Conservation (phyloP, 2,329 filamentous ascomycete species). For the Talaromyces verruculosus region DNA sequence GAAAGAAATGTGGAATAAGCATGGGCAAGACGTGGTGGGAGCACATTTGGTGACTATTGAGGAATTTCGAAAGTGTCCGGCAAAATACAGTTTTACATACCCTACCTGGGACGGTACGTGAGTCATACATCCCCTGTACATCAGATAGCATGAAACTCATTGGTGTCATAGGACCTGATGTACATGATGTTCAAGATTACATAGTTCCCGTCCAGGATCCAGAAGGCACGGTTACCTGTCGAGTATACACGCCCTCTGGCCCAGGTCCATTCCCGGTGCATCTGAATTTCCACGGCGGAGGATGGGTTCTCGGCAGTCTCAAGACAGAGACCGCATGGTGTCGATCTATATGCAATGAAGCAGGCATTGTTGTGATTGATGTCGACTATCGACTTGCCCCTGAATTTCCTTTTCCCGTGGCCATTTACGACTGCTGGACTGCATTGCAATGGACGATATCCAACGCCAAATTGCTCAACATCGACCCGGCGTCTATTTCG, state of each 20-base stretch:
- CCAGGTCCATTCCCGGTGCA: slow-evolving; percentile 27
- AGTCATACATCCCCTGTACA: background rate
- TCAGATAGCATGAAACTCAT: background rate
- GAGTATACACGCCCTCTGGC: slow-evolving; percentile 31
- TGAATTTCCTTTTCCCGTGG: slow-evolving; percentile 40
- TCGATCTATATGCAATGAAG: slow-evolving; percentile 42
- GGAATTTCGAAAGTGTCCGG: slow-evolving; percentile 28
- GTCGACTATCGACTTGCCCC: slow-evolving; percentile 47
- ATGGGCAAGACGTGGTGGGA: slow-evolving; percentile 30
- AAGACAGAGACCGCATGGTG: slow-evolving; percentile 43
- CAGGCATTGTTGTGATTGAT: slow-evolving; percentile 45
- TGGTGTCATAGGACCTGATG: slow-evolving; percentile 22
- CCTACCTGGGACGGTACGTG: slow-evolving; percentile 28
- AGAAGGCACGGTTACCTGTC: slow-evolving; percentile 27
- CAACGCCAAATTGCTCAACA: slow-evolving; percentile 36
- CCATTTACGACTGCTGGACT: slow-evolving; percentile 42
- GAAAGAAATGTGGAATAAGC: slow-evolving; percentile 30
- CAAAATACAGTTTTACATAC: slow-evolving; percentile 34
- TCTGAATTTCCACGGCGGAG: slow-evolving; percentile 45
- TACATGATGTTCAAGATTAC: slow-evolving; percentile 23
- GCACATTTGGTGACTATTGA: slow-evolving; percentile 33
- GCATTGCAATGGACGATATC: slow-evolving; percentile 42
- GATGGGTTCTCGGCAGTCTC: slow-evolving; percentile 47
- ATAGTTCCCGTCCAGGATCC: slow-evolving; percentile 30
- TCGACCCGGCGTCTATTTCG: slow-evolving; percentile 37